phyloP scores from a whole-genome alignment of 2,329 filamentous ascomycete species.

The Pseudogymnoascus sp. region DNA sequence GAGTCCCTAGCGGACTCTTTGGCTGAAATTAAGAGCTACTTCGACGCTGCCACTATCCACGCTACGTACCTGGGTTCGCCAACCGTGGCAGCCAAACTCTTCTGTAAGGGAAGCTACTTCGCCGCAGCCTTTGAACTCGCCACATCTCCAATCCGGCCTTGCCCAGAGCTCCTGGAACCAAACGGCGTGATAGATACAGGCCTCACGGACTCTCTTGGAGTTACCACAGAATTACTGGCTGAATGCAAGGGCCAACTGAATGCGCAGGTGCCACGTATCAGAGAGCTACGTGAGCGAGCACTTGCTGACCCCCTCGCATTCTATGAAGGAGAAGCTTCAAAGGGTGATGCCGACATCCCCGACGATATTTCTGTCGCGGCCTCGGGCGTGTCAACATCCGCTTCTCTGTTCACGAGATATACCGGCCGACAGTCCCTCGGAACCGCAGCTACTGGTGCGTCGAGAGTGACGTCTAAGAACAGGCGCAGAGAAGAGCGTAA shows the following conservation, averaged over 20 bases:
- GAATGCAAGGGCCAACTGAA: conserved; percentile 82
- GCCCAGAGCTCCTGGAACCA: conserved; percentile 44
- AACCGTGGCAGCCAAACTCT: conserved; percentile 60
- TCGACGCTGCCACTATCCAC: conserved; percentile 70
- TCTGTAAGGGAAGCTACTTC: conserved; percentile 85
- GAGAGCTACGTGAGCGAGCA: conserved; percentile 74
- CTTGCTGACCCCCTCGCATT: conserved; percentile 79
- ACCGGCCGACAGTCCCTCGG: conserved; percentile 63
- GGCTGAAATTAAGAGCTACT: conserved; percentile 76
- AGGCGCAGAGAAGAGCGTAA: conserved; percentile 88
- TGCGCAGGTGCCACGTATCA: conserved; percentile 78
- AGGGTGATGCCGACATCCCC: conserved; percentile 62
- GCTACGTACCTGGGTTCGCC: conserved; percentile 73
- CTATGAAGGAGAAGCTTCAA: conserved; percentile 67
- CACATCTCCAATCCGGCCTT: conserved; percentile 44
- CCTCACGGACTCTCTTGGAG: conserved; percentile 71
- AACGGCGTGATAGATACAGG: conserved; percentile 64
- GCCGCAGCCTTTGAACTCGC: conserved; percentile 79
- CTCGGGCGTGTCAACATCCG: conserved; percentile 72
- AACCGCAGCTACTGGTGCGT: conserved; percentile 66
- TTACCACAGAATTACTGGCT: conserved; percentile 82
- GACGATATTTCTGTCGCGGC: conserved; percentile 90
- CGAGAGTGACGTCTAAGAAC: conserved; percentile 79
- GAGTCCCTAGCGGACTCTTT: conserved; percentile 68
- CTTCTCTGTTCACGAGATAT: conserved; percentile 90